A percentile compares a stretch with the other conserved stretches of the same genome.
phyloP scores from a whole-genome alignment of 257 asterid species.

The Capsicum chinense region DNA sequence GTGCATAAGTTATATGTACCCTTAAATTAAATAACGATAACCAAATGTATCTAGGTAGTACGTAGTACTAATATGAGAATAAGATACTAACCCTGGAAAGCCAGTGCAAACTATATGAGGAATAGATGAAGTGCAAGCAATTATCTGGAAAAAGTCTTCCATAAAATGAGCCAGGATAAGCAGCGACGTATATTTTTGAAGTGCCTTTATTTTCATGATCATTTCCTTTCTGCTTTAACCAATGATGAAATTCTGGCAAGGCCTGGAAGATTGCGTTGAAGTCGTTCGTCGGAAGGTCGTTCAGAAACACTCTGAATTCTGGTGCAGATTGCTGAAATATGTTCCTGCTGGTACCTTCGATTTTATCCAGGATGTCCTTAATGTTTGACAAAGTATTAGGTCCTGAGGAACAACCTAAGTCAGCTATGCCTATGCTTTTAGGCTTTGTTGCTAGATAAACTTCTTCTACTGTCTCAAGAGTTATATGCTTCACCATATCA shows the following conservation, averaged over 20 bases:
- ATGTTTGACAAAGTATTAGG: conserved; percentile 75
- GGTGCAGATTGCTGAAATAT: conserved; percentile 40
- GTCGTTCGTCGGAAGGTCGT: conserved; percentile 84
- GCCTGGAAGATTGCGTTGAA: conserved; percentile 82
- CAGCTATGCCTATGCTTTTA: conserved; percentile 81
- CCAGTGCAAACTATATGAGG: conserved; percentile 93
- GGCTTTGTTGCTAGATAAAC: conserved; percentile 50
- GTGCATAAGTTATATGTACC: too few relatives aligned
- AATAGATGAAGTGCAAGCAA: conserved; percentile 70
- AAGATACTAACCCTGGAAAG: conserved; percentile 60
- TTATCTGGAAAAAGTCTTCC: conserved; percentile 80
- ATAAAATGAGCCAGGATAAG: conserved; percentile 85
- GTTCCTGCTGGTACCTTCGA: conserved; percentile 39
- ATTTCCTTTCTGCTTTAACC: conserved; percentile 42
- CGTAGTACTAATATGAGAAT: too few relatives aligned
- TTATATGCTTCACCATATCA: conserved; percentile 72
- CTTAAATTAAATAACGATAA: too few relatives aligned
- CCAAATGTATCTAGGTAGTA: too few relatives aligned
- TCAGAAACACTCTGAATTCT: conserved; percentile 69
- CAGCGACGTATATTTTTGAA: conserved; percentile 62
- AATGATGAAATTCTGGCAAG: conserved; percentile 64
- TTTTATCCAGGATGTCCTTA: conserved; percentile 52
- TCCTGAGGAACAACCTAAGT: conserved; percentile 92
- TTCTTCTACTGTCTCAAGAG: conserved; percentile 53
- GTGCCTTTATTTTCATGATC: conserved; percentile 38